These are phyloP conservation scores for Monosporascus sp. DNA, from an alignment of 2,329 filamentous ascomycete genomes.

Conservation along the genomic window DNA sequence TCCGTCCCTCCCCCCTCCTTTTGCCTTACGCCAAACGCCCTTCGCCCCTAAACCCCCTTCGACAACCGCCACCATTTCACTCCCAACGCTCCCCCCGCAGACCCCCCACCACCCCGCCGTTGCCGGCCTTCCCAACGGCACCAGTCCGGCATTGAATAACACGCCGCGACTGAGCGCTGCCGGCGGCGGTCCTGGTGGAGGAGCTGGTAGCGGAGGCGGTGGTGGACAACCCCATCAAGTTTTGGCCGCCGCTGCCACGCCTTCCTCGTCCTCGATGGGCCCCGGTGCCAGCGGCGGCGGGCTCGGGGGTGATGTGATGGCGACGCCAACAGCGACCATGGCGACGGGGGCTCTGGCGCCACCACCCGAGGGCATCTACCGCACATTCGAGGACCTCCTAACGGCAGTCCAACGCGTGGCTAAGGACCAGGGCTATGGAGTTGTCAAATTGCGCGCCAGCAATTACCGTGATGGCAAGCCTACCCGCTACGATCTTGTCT, in stretches of 20 bases:
- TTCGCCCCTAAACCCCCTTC: slow-evolving; percentile 14
- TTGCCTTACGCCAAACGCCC: not conserved
- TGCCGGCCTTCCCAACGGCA: slow-evolving; percentile 17
- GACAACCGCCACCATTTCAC: slow-evolving; percentile 30
- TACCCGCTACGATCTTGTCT: slow-evolving; percentile 58
- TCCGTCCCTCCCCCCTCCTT: slow-evolving; percentile 9
- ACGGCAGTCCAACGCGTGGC: slow-evolving; percentile 53
- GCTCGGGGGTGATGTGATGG: not conserved
- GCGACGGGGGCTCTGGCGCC: slow-evolving; percentile 37
- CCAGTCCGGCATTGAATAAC: slow-evolving; percentile 19
- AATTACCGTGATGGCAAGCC: slow-evolving; percentile 60
- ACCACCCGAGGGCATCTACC: slow-evolving; percentile 56
- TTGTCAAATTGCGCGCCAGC: slow-evolving; percentile 57
- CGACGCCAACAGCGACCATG: slow-evolving; percentile 19
- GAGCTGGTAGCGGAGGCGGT: slow-evolving; percentile 7
- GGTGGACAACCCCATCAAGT: slow-evolving; percentile 22
- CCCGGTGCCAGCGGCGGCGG: not conserved
- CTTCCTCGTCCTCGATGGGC: not conserved
- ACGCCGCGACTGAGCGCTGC: not conserved
- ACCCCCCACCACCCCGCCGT: slow-evolving; percentile 28
- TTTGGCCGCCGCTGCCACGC: slow-evolving; percentile 7
- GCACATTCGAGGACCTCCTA: slow-evolving; percentile 54
- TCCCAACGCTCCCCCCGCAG: slow-evolving; percentile 21
- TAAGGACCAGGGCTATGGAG: slow-evolving; percentile 58
- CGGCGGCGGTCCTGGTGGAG: not conserved